phyloP scores from a whole-genome alignment of 2,329 filamentous ascomycete genomes.

The Colletotrichum orbiculare region DNA sequence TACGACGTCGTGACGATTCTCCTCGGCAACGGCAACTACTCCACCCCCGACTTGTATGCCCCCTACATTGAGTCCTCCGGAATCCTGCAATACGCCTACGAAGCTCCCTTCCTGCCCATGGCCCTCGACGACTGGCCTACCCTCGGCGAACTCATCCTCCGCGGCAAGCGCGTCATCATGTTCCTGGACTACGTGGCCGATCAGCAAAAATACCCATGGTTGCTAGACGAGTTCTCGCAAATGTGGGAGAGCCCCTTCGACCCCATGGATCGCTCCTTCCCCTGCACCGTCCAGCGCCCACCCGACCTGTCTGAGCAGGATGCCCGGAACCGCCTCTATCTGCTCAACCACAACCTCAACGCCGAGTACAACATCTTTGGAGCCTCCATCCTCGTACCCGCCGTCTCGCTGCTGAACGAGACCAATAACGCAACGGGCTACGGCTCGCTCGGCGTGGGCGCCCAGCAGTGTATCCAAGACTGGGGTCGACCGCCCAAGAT shows the following conservation, averaged over 20 bases:
- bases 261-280: conserved; percentile 72
- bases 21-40: conserved; percentile 85
- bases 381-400: conserved; percentile 75
- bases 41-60: conserved; percentile 71
- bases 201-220: conserved; percentile 81
- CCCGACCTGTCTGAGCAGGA: conserved; percentile 68
- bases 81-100: conserved; percentile 78
- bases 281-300: conserved; percentile 82
- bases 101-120: conserved; percentile 78
- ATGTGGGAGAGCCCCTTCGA: conserved; percentile 94
- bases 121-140: conserved; percentile 83
- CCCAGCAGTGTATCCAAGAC: conserved; percentile 67
- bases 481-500: conserved; percentile 81
- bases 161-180: conserved; percentile 77
- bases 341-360: conserved; percentile 94
- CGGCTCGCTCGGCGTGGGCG: conserved; percentile 74
- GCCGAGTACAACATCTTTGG: conserved; percentile 76
- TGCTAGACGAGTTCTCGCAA: conserved; percentile 88
- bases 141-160: conserved; percentile 78
- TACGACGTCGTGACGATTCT: conserved; percentile 91
- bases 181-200: conserved; percentile 90
- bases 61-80: conserved; percentile 77
- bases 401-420: conserved; percentile 73
- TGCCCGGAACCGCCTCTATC: conserved; percentile 74
- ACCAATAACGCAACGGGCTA: conserved; percentile 76